Base-by-base conservation (phyloP, 768 basidiomycete genomes). In the Suillus tomentosus region DNA sequence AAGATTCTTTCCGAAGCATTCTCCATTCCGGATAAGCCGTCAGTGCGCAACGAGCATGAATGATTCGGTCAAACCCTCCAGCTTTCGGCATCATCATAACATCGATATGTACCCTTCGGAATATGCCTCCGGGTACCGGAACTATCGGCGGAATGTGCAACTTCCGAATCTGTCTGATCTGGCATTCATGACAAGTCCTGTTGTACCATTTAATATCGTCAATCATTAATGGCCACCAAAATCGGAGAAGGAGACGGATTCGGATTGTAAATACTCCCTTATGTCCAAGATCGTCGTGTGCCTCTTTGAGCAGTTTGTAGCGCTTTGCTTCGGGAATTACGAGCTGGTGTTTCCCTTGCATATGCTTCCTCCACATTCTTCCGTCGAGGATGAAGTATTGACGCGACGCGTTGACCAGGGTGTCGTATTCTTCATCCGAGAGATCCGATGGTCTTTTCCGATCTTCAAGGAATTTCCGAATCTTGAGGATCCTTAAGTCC, bases 1-100 rank as follows among this genome's bases (percentile, higher is more conserved):
- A 63, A 0, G 63, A 74, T 22, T 76, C 68, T 0, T 73, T 71
- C 19, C 72, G 60, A 1, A 73, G 62, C 75, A 79, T 78, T 60
- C n/a, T 63, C 59, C 59, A 80, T 76, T 9, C 78, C 22, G 7
- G 68, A 8, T 64, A 67, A 0, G 50, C 24, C 0, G 62, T 55
- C 0, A 69, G 39, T 0, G 56, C 15, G 1, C 64, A 67, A 0
- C 14, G 8, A 0, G 55, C 66, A 1, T 67, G 31, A 67, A 66
- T 67, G 7, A 79, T 71, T 11, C 67, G 75, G 0, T 24, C 5
- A 17, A 62, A 68, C 0, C 67, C n/a, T 0, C 42, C 5, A 0
- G 51, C 40, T 8, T 36, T 53, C 0, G 42, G 60, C 67, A 68
- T 66, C 0, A 64, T 17, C 56, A 68, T 66, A 0, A 40, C 61